Evolutionary conservation across 2,329 filamentous ascomycete species (phyloP).

Genomic region (Phoma sp.): DNA sequence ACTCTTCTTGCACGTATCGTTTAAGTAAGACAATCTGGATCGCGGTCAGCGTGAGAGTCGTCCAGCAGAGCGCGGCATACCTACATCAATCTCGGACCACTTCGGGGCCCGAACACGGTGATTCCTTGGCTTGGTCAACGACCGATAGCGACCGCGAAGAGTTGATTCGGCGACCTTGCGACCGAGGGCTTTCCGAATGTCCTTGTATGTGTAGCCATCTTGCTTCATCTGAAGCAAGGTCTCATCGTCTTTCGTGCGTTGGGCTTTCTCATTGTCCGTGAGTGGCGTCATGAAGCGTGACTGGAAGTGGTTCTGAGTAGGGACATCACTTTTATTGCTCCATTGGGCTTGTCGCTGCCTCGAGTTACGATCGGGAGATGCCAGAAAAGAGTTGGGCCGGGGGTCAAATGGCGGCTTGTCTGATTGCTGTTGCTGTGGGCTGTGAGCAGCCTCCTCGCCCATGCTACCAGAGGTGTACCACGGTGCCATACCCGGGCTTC

Average conservation of each 20-base stretch:
- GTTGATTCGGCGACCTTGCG: slow-evolving; percentile 75
- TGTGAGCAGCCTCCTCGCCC: neutral
- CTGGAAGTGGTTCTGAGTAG: slow-evolving; percentile 12
- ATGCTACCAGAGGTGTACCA: slow-evolving; percentile 18
- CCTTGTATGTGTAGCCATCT: slow-evolving; percentile 68
- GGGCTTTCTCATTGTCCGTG: neutral
- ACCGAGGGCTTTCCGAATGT: slow-evolving; percentile 64
- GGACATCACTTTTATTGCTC: slow-evolving; percentile 10
- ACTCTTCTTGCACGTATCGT: slow-evolving; percentile 29
- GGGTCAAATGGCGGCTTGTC: neutral
- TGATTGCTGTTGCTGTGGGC: neutral
- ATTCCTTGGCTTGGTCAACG: slow-evolving; percentile 68
- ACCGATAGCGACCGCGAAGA: slow-evolving; percentile 71
- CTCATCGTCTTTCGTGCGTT: slow-evolving; percentile 35
- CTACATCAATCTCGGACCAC: slow-evolving; percentile 71
- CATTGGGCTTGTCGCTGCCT: slow-evolving; percentile 10
- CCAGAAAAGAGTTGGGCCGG: slow-evolving; percentile 4
- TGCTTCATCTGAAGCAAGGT: slow-evolving; percentile 62
- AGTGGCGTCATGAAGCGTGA: slow-evolving; percentile 4
- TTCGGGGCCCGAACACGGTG: slow-evolving; percentile 70
- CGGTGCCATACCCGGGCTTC: slow-evolving; percentile 6
- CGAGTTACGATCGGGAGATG: neutral
- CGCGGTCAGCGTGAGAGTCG: slow-evolving; percentile 16
- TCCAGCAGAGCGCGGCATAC: slow-evolving; percentile 41
- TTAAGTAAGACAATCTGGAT: slow-evolving; percentile 35